Evolutionary conservation across 2,329 filamentous ascomycete genomes (phyloP).

Genomic region (Emmonsia crescens): DNA sequence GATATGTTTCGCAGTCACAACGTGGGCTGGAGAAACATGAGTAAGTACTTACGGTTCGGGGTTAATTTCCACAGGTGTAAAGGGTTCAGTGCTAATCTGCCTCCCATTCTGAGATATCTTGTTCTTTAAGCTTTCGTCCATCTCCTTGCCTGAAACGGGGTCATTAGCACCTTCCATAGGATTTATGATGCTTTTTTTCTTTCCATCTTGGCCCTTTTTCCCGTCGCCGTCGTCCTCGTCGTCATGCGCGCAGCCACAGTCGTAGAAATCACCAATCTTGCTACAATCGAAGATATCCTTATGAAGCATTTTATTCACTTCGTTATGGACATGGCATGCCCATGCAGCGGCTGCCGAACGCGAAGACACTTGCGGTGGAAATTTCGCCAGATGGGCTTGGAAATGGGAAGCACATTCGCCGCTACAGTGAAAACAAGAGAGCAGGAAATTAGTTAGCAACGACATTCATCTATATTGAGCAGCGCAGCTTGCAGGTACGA

Average conservation of each 20-base stretch:
- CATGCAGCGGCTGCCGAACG: conserved; percentile 52
- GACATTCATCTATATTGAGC: neutral
- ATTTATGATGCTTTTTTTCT: neutral
- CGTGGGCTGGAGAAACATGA: neutral
- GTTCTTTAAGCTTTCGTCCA: neutral
- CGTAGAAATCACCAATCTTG: conserved; percentile 56
- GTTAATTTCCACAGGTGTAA: conserved; percentile 12
- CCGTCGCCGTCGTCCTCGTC: conserved; percentile 25
- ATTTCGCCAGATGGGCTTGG: conserved; percentile 49
- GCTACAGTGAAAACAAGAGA: conserved; percentile 23
- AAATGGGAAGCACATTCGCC: conserved; percentile 58
- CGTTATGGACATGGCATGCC: conserved; percentile 57
- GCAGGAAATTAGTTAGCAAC: neutral
- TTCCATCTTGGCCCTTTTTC: neutral
- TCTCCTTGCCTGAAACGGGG: neutral
- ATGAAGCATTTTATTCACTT: conserved; percentile 51
- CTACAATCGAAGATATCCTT: conserved; percentile 54
- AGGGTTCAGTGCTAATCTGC: conserved; percentile 1
- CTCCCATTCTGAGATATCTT: conserved; percentile 6
- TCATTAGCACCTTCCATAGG: neutral
- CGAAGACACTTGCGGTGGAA: conserved; percentile 53
- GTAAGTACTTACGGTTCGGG: conserved; percentile 12
- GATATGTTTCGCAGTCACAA: neutral
- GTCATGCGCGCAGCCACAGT: conserved; percentile 54
- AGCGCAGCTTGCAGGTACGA: neutral